phyloP scores from a whole-genome alignment of 2,329 filamentous ascomycete species.

The Hypomyces perniciosus region DNA sequence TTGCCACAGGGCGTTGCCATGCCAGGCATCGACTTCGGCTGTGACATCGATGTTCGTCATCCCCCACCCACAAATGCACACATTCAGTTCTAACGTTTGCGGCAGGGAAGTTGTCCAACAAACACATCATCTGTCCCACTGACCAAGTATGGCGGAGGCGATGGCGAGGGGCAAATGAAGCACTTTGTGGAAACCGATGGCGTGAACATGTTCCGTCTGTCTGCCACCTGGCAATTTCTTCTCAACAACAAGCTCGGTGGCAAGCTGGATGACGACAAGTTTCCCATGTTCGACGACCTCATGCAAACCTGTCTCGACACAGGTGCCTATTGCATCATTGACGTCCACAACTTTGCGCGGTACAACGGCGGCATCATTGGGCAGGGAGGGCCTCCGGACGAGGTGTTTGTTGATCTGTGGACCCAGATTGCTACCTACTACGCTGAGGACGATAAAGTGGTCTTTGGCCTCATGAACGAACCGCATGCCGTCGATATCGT shows the following conservation, averaged over 20 bases:
- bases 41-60: slow-evolving; percentile 32
- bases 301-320: slow-evolving; percentile 51
- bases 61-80: neutral
- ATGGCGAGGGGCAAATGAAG: slow-evolving; percentile 47
- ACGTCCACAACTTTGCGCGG: slow-evolving; percentile 53
- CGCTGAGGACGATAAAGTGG: slow-evolving; percentile 43
- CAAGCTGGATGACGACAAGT: slow-evolving; percentile 41
- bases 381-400: slow-evolving; percentile 57
- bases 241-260: slow-evolving; percentile 45
- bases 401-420: slow-evolving; percentile 55
- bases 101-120: slow-evolving; percentile 34
- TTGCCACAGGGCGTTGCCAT: slow-evolving; percentile 35
- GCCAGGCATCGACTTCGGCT: slow-evolving; percentile 44
- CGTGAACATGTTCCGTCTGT: slow-evolving; percentile 52
- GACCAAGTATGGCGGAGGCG: slow-evolving; percentile 25
- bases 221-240: slow-evolving; percentile 53
- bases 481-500: slow-evolving; percentile 54
- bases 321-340: slow-evolving; percentile 54
- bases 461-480: slow-evolving; percentile 66
- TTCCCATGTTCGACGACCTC: slow-evolving; percentile 48
- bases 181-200: slow-evolving; percentile 47
- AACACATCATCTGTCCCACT: slow-evolving; percentile 31
- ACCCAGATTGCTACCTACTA: slow-evolving; percentile 53
- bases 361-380: slow-evolving; percentile 59
- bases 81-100: neutral